A percentile compares a stretch with the other conserved stretches of the same genome.
Evolutionary conservation across 2,329 filamentous ascomycete genomes (phyloP).

Genomic region (Atkinsonella texensis): DNA sequence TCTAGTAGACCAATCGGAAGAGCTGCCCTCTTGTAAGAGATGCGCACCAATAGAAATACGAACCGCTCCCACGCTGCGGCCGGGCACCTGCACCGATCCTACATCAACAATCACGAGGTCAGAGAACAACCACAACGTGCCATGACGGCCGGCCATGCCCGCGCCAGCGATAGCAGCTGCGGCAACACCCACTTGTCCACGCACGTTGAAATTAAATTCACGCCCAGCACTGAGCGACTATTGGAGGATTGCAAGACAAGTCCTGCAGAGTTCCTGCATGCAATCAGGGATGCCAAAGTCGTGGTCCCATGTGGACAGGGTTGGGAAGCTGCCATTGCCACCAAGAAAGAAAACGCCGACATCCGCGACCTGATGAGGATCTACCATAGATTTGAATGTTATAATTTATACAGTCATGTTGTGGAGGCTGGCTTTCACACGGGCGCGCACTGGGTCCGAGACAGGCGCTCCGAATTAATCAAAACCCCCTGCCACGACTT

Average conservation of each 20-base stretch:
- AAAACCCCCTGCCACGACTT: slow-evolving; percentile 1
- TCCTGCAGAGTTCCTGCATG: not conserved
- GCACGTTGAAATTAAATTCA: not conserved
- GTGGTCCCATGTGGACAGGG: slow-evolving; percentile 1
- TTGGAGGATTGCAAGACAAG: not conserved
- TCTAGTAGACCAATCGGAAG: too few relatives aligned
- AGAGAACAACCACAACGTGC: too few relatives aligned
- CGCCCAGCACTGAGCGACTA: not conserved
- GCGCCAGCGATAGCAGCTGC: not conserved
- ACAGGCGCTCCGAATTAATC: not conserved
- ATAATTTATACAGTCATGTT: slow-evolving; percentile 2
- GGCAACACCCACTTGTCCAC: not conserved
- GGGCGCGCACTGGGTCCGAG: slow-evolving; percentile 3
- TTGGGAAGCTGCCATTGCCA: slow-evolving; percentile 2
- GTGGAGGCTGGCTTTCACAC: slow-evolving; percentile 3
- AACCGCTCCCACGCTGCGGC: too few relatives aligned
- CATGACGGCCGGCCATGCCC: too few relatives aligned
- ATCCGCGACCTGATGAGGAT: slow-evolving; percentile 3
- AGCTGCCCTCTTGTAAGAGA: too few relatives aligned
- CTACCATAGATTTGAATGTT: slow-evolving; percentile 4
- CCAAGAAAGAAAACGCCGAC: slow-evolving; percentile 4
- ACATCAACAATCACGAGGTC: too few relatives aligned
- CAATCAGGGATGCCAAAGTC: slow-evolving; percentile 3
- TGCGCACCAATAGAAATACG: too few relatives aligned
- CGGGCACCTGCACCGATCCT: too few relatives aligned